A percentile compares a stretch with the other conserved stretches of the same genome.
These are phyloP conservation scores for Boletus huronensis DNA, from an alignment of 768 basidiomycete genomes.

Conservation along the genomic window DNA sequence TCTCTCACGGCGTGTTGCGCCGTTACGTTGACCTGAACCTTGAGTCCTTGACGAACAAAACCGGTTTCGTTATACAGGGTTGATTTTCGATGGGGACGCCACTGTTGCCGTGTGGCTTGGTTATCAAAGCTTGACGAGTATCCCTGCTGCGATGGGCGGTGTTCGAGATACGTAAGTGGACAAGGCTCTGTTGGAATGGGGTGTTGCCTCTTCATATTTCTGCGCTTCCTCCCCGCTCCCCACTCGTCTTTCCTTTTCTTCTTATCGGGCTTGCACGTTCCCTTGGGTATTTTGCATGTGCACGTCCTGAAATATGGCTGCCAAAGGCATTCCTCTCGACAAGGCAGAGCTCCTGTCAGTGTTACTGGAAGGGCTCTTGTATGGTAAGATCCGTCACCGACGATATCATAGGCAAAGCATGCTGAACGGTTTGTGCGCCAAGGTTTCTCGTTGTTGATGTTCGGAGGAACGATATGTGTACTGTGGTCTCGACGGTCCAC, in stretches of 20 bases:
- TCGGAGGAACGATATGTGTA: conserved; percentile 27
- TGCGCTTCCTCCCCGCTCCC: no score
- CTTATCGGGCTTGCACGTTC: neutral
- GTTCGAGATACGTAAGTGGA: neutral
- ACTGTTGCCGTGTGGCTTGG: neutral
- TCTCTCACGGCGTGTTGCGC: neutral
- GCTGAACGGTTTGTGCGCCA: neutral
- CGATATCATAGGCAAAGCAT: neutral
- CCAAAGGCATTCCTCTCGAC: conserved; percentile 9
- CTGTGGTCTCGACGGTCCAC: conserved; percentile 8
- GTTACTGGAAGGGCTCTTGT: conserved; percentile 17
- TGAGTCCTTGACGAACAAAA: neutral
- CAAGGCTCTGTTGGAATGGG: neutral
- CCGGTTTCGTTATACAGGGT: neutral
- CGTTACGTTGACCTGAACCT: neutral
- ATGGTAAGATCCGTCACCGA: conserved; percentile 8
- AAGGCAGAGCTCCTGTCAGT: conserved; percentile 19
- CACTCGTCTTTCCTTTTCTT: neutral
- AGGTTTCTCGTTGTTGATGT: conserved; percentile 38
- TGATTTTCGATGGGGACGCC: neutral
- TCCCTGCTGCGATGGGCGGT: neutral
- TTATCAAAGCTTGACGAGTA: neutral
- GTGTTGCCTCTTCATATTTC: neutral
- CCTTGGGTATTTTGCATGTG: neutral
- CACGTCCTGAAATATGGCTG: neutral